phyloP scores from a whole-genome alignment of 345 rosid species.

The Rhodomyrtus tomentosa region DNA sequence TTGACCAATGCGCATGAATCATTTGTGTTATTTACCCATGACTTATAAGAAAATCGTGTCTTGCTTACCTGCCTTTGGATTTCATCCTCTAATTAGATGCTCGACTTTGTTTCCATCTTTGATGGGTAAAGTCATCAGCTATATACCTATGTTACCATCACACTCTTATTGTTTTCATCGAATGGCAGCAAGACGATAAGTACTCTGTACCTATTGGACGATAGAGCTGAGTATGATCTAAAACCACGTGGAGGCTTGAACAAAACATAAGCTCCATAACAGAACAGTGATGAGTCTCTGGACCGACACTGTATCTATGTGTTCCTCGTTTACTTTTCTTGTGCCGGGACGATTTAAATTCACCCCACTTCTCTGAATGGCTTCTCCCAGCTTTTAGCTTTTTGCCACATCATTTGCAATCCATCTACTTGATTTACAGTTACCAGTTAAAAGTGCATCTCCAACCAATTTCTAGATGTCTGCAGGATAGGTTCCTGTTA shows the following conservation, averaged over 20 bases:
- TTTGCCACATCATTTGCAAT: too few species aligned
- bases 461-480: neutral
- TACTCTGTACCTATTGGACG: neutral
- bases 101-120: neutral
- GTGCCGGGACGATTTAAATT: neutral
- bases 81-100: neutral
- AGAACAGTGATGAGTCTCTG: neutral
- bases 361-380: too few species aligned
- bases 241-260: neutral
- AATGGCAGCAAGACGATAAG: neutral
- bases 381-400: too few species aligned
- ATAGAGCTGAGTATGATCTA: neutral
- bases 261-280: neutral
- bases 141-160: neutral
- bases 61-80: neutral
- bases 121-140: neutral
- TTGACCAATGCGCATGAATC: too few species aligned
- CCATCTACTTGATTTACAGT: neutral
- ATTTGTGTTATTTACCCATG: too few species aligned
- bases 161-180: neutral
- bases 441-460: neutral
- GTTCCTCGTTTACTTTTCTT: neutral
- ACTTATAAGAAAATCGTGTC: too few species aligned
- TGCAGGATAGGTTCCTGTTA: neutral
- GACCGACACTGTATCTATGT: neutral